These are phyloP conservation scores for Vinca minor DNA, from an alignment of 257 asterid species.

Conservation along the genomic window DNA sequence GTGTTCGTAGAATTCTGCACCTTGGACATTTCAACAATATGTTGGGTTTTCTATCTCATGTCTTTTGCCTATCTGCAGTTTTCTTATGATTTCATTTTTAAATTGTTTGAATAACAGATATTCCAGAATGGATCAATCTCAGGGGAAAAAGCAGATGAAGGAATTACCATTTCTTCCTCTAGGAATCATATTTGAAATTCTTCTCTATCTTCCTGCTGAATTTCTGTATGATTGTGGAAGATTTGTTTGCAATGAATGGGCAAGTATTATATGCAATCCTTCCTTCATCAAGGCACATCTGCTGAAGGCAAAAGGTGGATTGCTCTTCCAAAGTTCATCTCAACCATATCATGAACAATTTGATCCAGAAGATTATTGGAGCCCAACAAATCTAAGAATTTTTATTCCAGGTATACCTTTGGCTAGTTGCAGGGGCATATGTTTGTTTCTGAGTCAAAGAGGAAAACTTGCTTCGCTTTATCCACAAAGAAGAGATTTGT, in stretches of 20 bases:
- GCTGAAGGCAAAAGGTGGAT: not conserved
- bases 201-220: constrained; percentile 8
- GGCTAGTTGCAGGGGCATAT: constrained; percentile 14
- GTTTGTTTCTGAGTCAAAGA: not conserved
- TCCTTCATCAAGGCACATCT: not conserved
- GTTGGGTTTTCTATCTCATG: no score
- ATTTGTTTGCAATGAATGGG: constrained; percentile 7
- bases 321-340: constrained; percentile 2
- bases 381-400: not conserved
- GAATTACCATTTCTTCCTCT: not conserved
- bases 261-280: not conserved
- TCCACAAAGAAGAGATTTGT: no score
- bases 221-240: not conserved
- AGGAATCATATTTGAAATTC: constrained; percentile 1
- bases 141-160: not conserved
- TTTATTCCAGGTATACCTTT: not conserved
- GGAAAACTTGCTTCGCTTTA: no score
- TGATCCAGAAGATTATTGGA: not conserved
- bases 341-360: not conserved
- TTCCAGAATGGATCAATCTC: not conserved
- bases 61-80: not conserved
- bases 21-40: no score
- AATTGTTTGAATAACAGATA: not conserved
- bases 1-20: no score
- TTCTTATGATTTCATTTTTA: no score